phyloP scores from a whole-genome alignment of 75 land plant genomes.

The Pinus tabuliformis region DNA sequence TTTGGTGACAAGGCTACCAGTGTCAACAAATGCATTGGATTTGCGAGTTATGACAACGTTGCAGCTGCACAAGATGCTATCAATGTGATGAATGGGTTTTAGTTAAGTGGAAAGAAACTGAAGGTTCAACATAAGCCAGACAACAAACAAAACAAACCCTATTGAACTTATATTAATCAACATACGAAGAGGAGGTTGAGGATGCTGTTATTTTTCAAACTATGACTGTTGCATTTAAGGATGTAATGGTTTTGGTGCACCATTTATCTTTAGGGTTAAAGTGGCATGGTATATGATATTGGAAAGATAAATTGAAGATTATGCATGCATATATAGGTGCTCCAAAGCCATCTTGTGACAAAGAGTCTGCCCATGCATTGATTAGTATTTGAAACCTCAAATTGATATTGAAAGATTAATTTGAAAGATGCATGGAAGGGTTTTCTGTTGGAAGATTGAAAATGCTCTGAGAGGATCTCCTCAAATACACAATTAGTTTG shows the following conservation, averaged over 20 bases:
- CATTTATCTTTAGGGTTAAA: not conserved
- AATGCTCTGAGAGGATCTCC: no score
- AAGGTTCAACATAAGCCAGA: slow-evolving; percentile 95
- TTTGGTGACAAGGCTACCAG: slow-evolving; percentile 90
- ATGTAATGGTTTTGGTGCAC: not conserved
- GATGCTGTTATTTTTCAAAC: not conserved
- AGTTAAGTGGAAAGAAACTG: slow-evolving; percentile 86
- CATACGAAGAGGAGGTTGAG: not conserved
- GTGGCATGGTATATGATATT: not conserved
- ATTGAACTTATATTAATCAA: slow-evolving; percentile 16
- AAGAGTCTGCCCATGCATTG: no score
- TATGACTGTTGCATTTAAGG: not conserved
- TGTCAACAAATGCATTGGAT: slow-evolving; percentile 96
- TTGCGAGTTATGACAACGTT: slow-evolving; percentile 87
- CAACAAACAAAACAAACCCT: slow-evolving; percentile 79
- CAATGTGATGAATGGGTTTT: slow-evolving; percentile 80
- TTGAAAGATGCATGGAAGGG: no score
- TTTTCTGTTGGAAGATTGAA: no score
- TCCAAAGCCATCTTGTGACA: no score
- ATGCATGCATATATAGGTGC: no score
- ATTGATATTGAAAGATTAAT: no score
- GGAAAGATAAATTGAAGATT: no score
- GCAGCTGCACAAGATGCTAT: slow-evolving; percentile 85
- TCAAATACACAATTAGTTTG: no score
- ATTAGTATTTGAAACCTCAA: no score